These are phyloP conservation scores for Lizanozyma gosingica DNA, from an alignment of 1,139 yeast genomes.

Conservation along the genomic window DNA sequence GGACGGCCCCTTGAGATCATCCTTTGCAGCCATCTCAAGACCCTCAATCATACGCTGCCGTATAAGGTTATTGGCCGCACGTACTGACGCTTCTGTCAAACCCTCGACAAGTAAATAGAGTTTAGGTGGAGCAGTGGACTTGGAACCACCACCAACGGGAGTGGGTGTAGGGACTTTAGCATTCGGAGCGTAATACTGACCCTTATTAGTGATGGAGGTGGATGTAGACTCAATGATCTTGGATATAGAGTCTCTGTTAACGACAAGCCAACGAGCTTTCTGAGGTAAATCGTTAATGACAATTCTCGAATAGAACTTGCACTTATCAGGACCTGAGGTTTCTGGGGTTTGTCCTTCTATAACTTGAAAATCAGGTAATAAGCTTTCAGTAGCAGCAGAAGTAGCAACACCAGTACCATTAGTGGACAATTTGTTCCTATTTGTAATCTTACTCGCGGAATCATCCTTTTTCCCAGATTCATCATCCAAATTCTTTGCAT, in stretches of 20 bases:
- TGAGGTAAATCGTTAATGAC: conserved; percentile 84
- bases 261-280: conserved; percentile 73
- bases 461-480: conserved; percentile 15
- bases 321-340: conserved; percentile 53
- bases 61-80: conserved; percentile 56
- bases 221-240: conserved; percentile 65
- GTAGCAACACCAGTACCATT: conserved; percentile 1
- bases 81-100: conserved; percentile 52
- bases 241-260: conserved; percentile 57
- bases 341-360: conserved; percentile 52
- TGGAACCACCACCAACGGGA: conserved; percentile 16
- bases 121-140: conserved; percentile 56
- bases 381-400: conserved; percentile 4
- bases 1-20: conserved; percentile 26
- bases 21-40: conserved; percentile 34
- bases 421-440: no score
- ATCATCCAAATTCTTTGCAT: conserved; percentile 20
- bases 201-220: conserved; percentile 77
- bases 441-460: background rate
- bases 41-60: conserved; percentile 57
- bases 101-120: conserved; percentile 77
- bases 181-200: conserved; percentile 59
- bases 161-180: conserved; percentile 36
- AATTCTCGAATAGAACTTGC: conserved; percentile 62
- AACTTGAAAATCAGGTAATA: conserved; percentile 38